These are phyloP conservation scores for Leptomonas seymouri DNA, from an alignment of 208 protist genomes.

Conservation along the genomic window DNA sequence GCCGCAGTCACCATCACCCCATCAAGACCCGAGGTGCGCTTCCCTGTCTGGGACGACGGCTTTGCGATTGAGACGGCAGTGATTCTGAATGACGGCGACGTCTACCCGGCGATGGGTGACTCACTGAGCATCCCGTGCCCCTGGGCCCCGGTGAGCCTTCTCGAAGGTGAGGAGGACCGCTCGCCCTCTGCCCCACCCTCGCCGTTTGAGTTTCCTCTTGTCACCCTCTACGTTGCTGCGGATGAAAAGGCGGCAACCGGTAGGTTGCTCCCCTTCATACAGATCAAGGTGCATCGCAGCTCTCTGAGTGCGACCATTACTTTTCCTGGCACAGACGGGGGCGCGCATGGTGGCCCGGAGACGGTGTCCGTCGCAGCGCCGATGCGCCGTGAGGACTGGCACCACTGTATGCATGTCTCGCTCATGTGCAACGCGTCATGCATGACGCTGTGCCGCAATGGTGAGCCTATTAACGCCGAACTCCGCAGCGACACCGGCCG, in stretches of 20 bases:
- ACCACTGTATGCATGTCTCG: constrained; percentile 44
- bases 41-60: constrained; percentile 43
- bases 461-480: constrained; percentile 31
- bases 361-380: constrained; percentile 8
- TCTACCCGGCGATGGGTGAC: constrained; percentile 34
- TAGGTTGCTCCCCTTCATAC: constrained; percentile 27
- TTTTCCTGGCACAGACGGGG: background rate
- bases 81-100: constrained; percentile 32
- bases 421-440: constrained; percentile 31
- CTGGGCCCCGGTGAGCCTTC: constrained; percentile 11
- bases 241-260: background rate
- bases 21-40: constrained; percentile 15
- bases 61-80: constrained; percentile 38
- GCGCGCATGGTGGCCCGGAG: background rate
- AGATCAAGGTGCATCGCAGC: constrained; percentile 25
- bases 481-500: constrained; percentile 19
- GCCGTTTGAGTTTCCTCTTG: constrained; percentile 26
- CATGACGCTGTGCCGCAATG: constrained; percentile 32
- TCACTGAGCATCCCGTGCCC: constrained; percentile 27
- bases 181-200: constrained; percentile 1
- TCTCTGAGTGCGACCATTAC: constrained; percentile 21
- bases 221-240: constrained; percentile 25
- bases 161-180: constrained; percentile 19
- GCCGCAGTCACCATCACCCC: constrained; percentile 27
- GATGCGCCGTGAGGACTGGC: constrained; percentile 39